Conservation (phyloP, 371 early-diverging fungal species). For the Rhizomucor pusillus region DNA sequence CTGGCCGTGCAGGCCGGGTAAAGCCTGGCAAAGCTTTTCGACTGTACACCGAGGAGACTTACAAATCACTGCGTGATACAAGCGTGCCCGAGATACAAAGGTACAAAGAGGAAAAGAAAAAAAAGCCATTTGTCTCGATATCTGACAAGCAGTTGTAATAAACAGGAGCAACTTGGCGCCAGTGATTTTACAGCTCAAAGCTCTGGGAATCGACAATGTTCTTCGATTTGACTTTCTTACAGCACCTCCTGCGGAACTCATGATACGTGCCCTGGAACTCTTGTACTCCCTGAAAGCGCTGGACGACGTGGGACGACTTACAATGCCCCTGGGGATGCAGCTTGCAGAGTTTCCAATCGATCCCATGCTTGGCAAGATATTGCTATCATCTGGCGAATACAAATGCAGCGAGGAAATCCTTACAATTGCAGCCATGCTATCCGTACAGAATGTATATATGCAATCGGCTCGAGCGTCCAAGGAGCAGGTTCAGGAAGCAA, state of each 20-base stretch:
- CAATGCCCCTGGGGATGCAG: slow-evolving; percentile 75
- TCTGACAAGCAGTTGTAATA: slow-evolving; percentile 1
- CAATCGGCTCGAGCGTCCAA: slow-evolving; percentile 45
- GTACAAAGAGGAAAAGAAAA: slow-evolving; percentile 15
- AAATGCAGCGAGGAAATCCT: slow-evolving; percentile 77
- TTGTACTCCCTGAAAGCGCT: slow-evolving; percentile 74
- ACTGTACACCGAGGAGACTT: slow-evolving; percentile 72
- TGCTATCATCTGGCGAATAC: slow-evolving; percentile 64
- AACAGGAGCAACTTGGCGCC: slow-evolving; percentile 57
- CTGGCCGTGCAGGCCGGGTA: slow-evolving; percentile 81
- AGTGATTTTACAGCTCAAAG: slow-evolving; percentile 68
- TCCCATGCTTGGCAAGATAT: slow-evolving; percentile 71
- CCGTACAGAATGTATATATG: slow-evolving; percentile 75
- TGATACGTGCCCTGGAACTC: slow-evolving; percentile 66
- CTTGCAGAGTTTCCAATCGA: slow-evolving; percentile 84
- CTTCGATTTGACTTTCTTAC: slow-evolving; percentile 75
- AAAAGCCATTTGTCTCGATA: not conserved
- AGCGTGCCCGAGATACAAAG: slow-evolving; percentile 77
- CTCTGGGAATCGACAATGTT: slow-evolving; percentile 78
- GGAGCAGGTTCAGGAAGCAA: slow-evolving; percentile 55
- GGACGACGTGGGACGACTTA: slow-evolving; percentile 72
- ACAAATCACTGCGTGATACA: slow-evolving; percentile 42
- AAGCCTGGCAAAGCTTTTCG: slow-evolving; percentile 68
- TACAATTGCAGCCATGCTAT: slow-evolving; percentile 81
- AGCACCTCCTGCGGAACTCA: slow-evolving; percentile 65